Evolutionary conservation across 2,329 filamentous ascomycete genomes (phyloP).

Genomic region (Bipolaris cookei): DNA sequence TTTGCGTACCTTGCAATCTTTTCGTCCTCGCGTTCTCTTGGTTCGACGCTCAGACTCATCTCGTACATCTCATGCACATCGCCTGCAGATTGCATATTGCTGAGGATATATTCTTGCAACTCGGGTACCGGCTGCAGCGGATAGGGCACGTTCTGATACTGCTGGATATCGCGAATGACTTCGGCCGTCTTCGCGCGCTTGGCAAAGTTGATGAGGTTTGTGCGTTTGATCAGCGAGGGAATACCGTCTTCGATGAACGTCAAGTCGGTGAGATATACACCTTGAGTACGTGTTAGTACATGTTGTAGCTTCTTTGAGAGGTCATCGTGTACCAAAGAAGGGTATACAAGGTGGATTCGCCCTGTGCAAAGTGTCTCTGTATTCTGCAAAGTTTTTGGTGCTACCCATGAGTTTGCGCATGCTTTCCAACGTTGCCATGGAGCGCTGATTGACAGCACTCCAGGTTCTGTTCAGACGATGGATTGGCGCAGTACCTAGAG

Average conservation of each 20-base stretch:
- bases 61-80: constrained; percentile 99
- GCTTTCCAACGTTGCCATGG: constrained; percentile 77
- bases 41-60: constrained; percentile 90
- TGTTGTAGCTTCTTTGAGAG: background rate
- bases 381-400: constrained; percentile 97
- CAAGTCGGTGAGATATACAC: constrained; percentile 94
- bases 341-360: constrained; percentile 97
- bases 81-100: constrained; percentile 92
- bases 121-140: constrained; percentile 86
- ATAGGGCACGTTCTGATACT: constrained; percentile 98
- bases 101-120: constrained; percentile 94
- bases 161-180: constrained; percentile 97
- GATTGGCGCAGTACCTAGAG: constrained; percentile 91
- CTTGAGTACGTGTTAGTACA: constrained; percentile 52
- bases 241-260: constrained; percentile 99
- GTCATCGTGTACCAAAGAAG: constrained; percentile 77
- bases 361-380: constrained; percentile 88
- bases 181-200: constrained; percentile 98
- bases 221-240: constrained; percentile 93
- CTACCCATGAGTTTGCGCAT: constrained; percentile 97
- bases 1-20: constrained; percentile 90
- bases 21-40: constrained; percentile 95
- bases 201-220: constrained; percentile 96
- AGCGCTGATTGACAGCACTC: constrained; percentile 89
- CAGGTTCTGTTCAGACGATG: constrained; percentile 92